Percentiles rank a stretch among this genome's conserved stretches.
Evolutionary conservation across 441 rosid genomes (phyloP).

Genomic region (Gossypium davidsonii): DNA sequence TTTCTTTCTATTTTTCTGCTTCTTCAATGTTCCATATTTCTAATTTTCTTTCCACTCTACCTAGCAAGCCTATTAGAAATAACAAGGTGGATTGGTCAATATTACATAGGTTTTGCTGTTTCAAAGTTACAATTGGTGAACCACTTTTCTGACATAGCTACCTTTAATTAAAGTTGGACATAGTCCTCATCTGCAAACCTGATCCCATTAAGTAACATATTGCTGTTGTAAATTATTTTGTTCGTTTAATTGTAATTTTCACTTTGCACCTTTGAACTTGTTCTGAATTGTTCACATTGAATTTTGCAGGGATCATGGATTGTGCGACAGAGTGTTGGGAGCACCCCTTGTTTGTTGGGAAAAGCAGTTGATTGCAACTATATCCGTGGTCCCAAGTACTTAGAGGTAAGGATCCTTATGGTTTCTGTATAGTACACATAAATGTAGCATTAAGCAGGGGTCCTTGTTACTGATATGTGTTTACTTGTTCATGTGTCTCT

Average conservation of each 20-base stretch:
- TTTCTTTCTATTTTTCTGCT: no score
- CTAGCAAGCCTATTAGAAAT: background rate
- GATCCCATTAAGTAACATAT: background rate
- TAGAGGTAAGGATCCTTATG: conserved; percentile 50
- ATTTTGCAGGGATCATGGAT: conserved; percentile 90
- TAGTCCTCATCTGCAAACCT: background rate
- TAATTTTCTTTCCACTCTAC: no score
- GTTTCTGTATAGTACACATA: background rate
- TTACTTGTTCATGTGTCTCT: conserved; percentile 19
- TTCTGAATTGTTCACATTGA: conserved; percentile 14
- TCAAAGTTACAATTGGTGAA: background rate
- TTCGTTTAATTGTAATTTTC: background rate
- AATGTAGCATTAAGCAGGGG: background rate
- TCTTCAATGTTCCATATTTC: no score
- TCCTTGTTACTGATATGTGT: background rate
- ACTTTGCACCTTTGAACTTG: background rate
- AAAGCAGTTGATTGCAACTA: conserved; percentile 97
- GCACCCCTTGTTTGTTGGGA: conserved; percentile 96
- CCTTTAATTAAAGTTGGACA: background rate
- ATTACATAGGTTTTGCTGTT: background rate
- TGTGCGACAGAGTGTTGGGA: conserved; percentile 98
- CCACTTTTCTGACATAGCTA: background rate
- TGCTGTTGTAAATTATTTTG: background rate
- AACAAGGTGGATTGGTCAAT: background rate
- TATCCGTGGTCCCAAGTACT: conserved; percentile 71